These are phyloP conservation scores for Kodamaea alishanica DNA, from an alignment of 1,139 yeast genomes.

Conservation along the genomic window DNA sequence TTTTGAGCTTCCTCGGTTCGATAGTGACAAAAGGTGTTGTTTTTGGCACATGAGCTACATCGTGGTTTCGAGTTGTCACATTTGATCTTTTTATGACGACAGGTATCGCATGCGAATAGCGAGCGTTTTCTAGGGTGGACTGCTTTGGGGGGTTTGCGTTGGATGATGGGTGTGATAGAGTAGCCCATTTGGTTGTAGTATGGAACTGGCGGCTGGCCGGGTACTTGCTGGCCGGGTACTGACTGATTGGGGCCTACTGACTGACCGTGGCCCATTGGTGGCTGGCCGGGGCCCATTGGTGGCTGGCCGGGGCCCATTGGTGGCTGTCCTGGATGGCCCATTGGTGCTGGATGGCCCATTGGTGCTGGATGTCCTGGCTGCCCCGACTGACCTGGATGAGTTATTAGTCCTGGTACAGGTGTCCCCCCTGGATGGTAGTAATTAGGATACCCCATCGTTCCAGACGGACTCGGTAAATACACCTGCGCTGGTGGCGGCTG, in stretches of 20 bases:
- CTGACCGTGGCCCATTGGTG: not conserved
- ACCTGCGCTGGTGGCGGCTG: conserved; percentile 1
- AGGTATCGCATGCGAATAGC: conserved; percentile 46
- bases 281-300: not conserved
- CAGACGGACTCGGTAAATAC: no score
- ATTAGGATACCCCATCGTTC: no score
- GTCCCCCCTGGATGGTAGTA: conserved; percentile 3
- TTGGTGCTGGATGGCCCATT: conserved; percentile 1
- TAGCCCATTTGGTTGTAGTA: not conserved
- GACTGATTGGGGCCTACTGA: not conserved
- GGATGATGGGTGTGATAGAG: not conserved
- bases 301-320: not conserved
- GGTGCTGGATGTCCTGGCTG: not conserved
- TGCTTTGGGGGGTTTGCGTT: not conserved
- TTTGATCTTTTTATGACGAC: conserved; percentile 45
- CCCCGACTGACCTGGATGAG: conserved; percentile 1
- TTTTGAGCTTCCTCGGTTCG: conserved; percentile 26
- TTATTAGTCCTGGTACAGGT: not conserved
- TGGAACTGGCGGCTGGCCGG: not conserved
- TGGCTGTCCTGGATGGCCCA: conserved; percentile 1
- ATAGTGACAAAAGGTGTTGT: conserved; percentile 34
- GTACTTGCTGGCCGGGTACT: no score
- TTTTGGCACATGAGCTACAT: conserved; percentile 47
- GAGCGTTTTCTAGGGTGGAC: conserved; percentile 34
- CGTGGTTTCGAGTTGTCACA: conserved; percentile 52